Evolutionary conservation across 768 basidiomycete genomes (phyloP), one percentile per base, ranked within the genome.

Genomic region (Mycena filopes): DNA sequence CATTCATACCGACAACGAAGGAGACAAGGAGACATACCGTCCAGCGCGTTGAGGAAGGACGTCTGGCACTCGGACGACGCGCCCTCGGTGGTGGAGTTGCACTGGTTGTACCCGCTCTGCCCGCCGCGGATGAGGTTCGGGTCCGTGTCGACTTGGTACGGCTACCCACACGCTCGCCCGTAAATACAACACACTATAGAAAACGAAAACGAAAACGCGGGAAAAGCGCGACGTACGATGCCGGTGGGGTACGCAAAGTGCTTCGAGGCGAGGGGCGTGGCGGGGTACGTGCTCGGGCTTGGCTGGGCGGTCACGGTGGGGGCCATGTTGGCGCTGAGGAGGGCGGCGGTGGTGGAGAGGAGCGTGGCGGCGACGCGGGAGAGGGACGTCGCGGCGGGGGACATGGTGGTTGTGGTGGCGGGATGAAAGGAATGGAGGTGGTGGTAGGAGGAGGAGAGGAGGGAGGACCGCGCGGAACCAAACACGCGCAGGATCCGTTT

Each of bases 91-190:
- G 86, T 86, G 5, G 84, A 81, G 75, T 89, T 89, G 74, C 88
- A 89, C 16, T 78, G 69, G 72, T 88, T 89, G 81, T 86, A 88
- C 33, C 89, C 89, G 21, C 63, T 71, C 69, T 90, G 89, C 7
- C 77, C 70, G 16, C 89, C 90, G 59, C 90, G 68, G 82, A 48
- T 73, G 71, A 64, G 77, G n/a, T 62, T 75, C 15, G 73, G 53
- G 61, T 75, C 74, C 47, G 81, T 73, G 57, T 85, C 81, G 28
- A 78, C 84, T 76, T 86, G 79, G 69, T 85, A 81, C 6, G 86
- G 86, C 85, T 87, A 59, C 25, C n/a, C n/a, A n/a, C n/a, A n/a
- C n/a, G n/a, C n/a, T n/a, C n/a, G n/a, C n/a, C n/a, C n/a, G n/a
- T n/a, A n/a, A n/a, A n/a, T n/a, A n/a, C n/a, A n/a, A n/a, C n/a